phyloP scores from a whole-genome alignment of 1,139 yeast genomes.

The Geotrichum candidum region DNA sequence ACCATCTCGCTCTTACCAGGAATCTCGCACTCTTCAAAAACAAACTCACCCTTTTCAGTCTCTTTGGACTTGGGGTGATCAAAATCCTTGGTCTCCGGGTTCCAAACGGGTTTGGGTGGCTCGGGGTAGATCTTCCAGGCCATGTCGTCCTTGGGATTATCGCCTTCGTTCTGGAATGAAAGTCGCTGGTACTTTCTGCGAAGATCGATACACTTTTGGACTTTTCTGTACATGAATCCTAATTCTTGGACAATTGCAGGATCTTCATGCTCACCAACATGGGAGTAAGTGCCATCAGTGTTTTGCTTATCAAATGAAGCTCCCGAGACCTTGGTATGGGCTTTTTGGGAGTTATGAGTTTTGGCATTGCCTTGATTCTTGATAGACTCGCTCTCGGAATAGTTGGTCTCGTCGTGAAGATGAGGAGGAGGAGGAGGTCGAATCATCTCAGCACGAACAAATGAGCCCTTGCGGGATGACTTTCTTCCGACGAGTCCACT shows the following conservation, averaged over 20 bases:
- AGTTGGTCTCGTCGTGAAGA: slow-evolving; percentile 5
- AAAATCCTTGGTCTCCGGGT: slow-evolving; percentile 47
- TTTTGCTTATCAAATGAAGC: slow-evolving; percentile 24
- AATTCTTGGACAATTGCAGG: slow-evolving; percentile 66
- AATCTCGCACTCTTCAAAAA: slow-evolving; percentile 52
- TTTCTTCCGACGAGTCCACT: background rate
- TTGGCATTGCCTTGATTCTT: background rate
- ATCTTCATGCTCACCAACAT: slow-evolving; percentile 40
- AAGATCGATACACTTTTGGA: slow-evolving; percentile 63
- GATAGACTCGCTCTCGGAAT: slow-evolving; percentile 10
- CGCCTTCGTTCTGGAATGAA: slow-evolving; percentile 66
- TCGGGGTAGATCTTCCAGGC: slow-evolving; percentile 83
- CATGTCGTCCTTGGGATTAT: slow-evolving; percentile 73
- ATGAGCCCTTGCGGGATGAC: slow-evolving; percentile 7
- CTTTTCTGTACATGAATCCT: slow-evolving; percentile 61
- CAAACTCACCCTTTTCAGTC: slow-evolving; percentile 48
- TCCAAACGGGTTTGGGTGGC: slow-evolving; percentile 92
- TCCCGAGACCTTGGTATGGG: slow-evolving; percentile 11
- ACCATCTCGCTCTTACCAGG: slow-evolving; percentile 56
- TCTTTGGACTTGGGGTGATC: slow-evolving; percentile 11
- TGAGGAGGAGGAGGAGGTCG: slow-evolving; percentile 28
- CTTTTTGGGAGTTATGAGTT: background rate
- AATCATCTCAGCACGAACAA: slow-evolving; percentile 23
- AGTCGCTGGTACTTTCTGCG: slow-evolving; percentile 69
- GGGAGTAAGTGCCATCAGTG: slow-evolving; percentile 27